phyloP scores from a whole-genome alignment of 2,329 filamentous ascomycete species.

The Ceratocystiopsis minuta region DNA sequence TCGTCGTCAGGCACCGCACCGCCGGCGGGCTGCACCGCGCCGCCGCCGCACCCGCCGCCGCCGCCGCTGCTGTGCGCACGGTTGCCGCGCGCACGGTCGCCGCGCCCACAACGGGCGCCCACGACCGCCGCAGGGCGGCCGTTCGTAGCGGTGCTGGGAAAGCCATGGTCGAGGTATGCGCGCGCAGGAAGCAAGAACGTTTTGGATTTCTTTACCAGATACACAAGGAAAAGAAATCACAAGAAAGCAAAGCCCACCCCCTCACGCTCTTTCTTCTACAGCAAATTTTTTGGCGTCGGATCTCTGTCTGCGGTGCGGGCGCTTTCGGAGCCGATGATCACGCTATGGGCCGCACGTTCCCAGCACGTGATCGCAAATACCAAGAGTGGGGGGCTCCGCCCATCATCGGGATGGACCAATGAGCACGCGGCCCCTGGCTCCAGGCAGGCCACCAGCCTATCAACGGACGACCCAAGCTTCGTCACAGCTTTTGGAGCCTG shows the following conservation, averaged over 20 bases:
- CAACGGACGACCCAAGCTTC: constrained; percentile 2
- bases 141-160: not conserved
- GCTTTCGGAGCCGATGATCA: not conserved
- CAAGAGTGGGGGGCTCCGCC: not conserved
- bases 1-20: too few species aligned
- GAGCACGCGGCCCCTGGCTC: not conserved
- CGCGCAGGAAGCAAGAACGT: too few species aligned
- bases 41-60: not conserved
- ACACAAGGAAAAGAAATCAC: too few species aligned
- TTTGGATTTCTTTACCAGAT: too few species aligned
- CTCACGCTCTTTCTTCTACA: too few species aligned
- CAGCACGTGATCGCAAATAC: not conserved
- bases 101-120: not conserved
- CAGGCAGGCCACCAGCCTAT: not conserved
- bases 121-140: too few species aligned
- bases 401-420: not conserved
- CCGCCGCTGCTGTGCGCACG: not conserved
- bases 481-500: constrained; percentile 12
- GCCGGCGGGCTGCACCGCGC: too few species aligned
- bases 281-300: not conserved
- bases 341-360: not conserved
- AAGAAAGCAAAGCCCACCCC: too few species aligned
- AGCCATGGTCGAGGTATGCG: too few species aligned
- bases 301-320: not conserved
- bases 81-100: too few species aligned